Base-by-base conservation (phyloP, 768 basidiomycete genomes). In the Russula virescens region DNA sequence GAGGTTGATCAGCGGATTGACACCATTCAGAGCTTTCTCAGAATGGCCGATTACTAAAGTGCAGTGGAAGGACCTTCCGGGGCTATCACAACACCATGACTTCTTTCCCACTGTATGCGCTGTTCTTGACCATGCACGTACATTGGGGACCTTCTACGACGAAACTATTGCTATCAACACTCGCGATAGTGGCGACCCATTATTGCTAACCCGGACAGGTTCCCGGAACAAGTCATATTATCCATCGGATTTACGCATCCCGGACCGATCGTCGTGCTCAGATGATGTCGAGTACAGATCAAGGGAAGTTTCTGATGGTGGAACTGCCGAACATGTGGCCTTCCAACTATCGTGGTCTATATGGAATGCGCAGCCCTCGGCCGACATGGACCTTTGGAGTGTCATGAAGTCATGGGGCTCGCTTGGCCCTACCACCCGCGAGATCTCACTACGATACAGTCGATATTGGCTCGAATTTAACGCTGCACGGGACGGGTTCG, bases 401-500 rank as follows among this genome's bases (percentile, higher is more conserved):
- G 3, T 38, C 11, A 42, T 62, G 19, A 21, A 14, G 7, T 52
- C 43, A 25, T 21, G 50, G 55, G 49, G 50, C 21, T 52, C 43
- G 0, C 21, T 62, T n/a, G n/a, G 31, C 23, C 61, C 55, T 16
- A 19, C 61, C 0, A 23, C 1, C 13, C 8, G 54, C 10, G 19
- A 4, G 7, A 14, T 58, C 2, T 31, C 61, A 2, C 16, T 52
- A n/a, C 23, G 21, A 43, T 62, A 62, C 43, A 58, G 55, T 52
- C 55, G 34, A 23, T 46, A 58, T 25, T 62, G 61, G 61, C 61
- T 62, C 9, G 25, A 62, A 14, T 58, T 52, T 6, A 40, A 62
- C 28, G 61, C 9, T 14, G 16, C 18, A 21, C 50, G 23, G 19
- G 61, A 62, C 52, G 57, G 61, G 61, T 14, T 62, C 6, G n/a